Evolutionary conservation across 192 early-diverging fungal genomes (phyloP).

Genomic region (Backusella parvicylindrica): DNA sequence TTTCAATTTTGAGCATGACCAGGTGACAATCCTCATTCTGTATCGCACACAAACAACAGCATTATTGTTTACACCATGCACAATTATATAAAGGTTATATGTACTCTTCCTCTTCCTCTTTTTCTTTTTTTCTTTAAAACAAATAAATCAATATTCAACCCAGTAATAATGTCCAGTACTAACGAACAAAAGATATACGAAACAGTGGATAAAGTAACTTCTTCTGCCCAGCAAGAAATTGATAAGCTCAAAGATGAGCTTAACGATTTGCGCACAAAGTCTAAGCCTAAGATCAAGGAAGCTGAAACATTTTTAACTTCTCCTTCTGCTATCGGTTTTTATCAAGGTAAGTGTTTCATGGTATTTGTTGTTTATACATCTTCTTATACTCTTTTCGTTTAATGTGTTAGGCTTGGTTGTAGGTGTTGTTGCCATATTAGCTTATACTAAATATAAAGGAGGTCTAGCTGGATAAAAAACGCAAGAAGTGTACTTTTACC

Average conservation of each 20-base stretch:
- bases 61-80: not conserved
- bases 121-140: not conserved
- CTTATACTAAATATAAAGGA: conserved; percentile 26
- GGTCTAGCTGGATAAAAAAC: conserved; percentile 5
- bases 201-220: conserved; percentile 15
- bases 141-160: not conserved
- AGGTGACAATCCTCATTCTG: not conserved
- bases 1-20: not conserved
- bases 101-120: not conserved
- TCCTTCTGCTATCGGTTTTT: conserved; percentile 25
- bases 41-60: not conserved
- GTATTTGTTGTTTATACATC: not conserved
- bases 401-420: conserved; percentile 11
- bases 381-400: not conserved
- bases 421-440: conserved; percentile 13
- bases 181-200: conserved; percentile 24
- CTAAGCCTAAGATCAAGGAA: conserved; percentile 21
- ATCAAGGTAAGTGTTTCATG: conserved; percentile 12
- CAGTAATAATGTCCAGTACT: not conserved
- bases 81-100: not conserved
- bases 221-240: conserved; percentile 23
- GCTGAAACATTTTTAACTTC: conserved; percentile 25
- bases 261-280: conserved; percentile 9
- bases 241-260: conserved; percentile 15
- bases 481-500: not conserved